phyloP scores from a whole-genome alignment of 768 basidiomycete genomes.

The Suillus occidentalis region DNA sequence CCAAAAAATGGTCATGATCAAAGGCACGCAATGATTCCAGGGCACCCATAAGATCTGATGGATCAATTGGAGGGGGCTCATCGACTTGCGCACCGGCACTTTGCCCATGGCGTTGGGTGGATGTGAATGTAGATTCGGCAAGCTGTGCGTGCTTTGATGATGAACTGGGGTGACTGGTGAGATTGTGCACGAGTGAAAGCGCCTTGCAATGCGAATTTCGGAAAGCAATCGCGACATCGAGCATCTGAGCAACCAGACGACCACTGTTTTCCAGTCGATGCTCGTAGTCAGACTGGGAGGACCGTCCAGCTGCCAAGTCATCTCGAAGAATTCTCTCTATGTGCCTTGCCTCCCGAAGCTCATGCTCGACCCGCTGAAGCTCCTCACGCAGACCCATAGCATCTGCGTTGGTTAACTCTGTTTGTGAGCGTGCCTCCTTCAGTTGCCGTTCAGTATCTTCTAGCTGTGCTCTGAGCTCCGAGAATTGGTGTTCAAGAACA shows the following conservation, averaged over 20 bases:
- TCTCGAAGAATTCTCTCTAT: constrained; percentile 71
- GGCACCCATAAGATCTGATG: constrained; percentile 69
- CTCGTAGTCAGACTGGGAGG: constrained; percentile 68
- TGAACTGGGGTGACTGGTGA: constrained; percentile 52
- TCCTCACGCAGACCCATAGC: constrained; percentile 71
- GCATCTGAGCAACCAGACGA: constrained; percentile 76
- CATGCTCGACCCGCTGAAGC: constrained; percentile 66
- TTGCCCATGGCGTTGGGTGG: constrained; percentile 41
- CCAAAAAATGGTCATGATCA: constrained; percentile 84
- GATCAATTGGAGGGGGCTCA: constrained; percentile 77
- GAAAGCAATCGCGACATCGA: constrained; percentile 79
- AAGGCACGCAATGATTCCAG: constrained; percentile 70
- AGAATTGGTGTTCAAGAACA: constrained; percentile 86
- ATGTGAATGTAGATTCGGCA: constrained; percentile 50
- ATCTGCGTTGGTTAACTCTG: constrained; percentile 68
- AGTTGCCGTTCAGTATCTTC: constrained; percentile 63
- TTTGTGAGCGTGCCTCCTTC: constrained; percentile 58
- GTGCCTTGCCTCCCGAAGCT: constrained; percentile 65
- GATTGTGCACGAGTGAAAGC: constrained; percentile 57
- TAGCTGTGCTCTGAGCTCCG: constrained; percentile 62
- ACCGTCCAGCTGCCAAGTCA: constrained; percentile 68
- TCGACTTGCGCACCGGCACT: constrained; percentile 48
- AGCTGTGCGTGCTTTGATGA: constrained; percentile 47
- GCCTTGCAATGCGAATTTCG: constrained; percentile 77
- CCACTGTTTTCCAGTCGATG: constrained; percentile 63